Evolutionary conservation across 2,329 filamentous ascomycete genomes (phyloP), one percentile per base, ranked within the genome.

Genomic region (Stagonosporopsis rhizophila): DNA sequence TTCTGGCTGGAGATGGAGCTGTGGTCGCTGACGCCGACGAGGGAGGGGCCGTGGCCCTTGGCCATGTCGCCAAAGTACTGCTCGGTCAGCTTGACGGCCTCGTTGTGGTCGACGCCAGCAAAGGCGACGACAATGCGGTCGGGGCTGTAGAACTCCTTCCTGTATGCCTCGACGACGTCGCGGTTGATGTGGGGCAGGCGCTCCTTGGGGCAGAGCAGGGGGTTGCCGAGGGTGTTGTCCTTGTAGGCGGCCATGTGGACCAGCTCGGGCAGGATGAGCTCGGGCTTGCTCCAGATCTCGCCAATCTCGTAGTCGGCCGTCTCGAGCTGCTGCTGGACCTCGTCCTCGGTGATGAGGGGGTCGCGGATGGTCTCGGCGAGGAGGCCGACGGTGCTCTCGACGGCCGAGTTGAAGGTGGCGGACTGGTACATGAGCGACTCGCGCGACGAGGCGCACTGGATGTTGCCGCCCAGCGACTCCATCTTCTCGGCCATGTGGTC

Each of bases 371-470:
- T 98, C 76, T 99, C 95, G 56, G 95, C 94, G 37, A 99, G 85
- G 17, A 99, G 79, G 27, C 84, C 91, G 22, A 96, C 86, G 12
- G 94, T 92, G 8, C 87, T 87, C 6, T 91, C 88, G 8, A 99
- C 92, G 17, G 92, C 89, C 23, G 89, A 89, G 81, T 99, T 99
- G 85, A 99, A 99, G 27, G 93, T 97, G 23, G 95, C 95, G 1
- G 92, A 91, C 78, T 99, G 95, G 81, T 99, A 99, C 95, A 99
- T 99, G 79, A 99, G 86, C 53, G 92, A 92, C 78, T 99, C 95
- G 63, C 95, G 85, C 2, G 92, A 96, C 1, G 93, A 97, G 11
- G 94, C 93, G 79, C 95, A 99, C 79, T 98, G 93, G 57, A 99
- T 94, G 75, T 97, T 97, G 28, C 95, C 95, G 32, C 95, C 95